Evolutionary conservation across 805 yeast genomes (phyloP).

Genomic region (Tetrapisispora namnaoensis): DNA sequence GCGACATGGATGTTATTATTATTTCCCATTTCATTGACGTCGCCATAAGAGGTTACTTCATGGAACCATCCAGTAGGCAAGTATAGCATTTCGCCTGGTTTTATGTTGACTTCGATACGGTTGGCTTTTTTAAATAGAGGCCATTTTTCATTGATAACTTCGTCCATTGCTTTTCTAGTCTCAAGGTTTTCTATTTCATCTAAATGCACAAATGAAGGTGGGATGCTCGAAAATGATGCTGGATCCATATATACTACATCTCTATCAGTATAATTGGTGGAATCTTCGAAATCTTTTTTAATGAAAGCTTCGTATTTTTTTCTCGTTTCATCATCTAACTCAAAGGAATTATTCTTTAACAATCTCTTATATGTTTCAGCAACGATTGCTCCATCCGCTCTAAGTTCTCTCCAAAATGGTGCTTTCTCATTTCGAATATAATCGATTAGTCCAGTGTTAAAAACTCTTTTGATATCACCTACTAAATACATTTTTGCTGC

Average conservation of each 20-base stretch:
- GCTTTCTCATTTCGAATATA: slow-evolving; percentile 45
- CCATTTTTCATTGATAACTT: slow-evolving; percentile 34
- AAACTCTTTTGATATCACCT: slow-evolving; percentile 48
- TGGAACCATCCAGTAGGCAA: slow-evolving; percentile 79
- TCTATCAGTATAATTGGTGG: slow-evolving; percentile 12
- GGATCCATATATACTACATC: slow-evolving; percentile 37
- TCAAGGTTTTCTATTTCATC: slow-evolving; percentile 37
- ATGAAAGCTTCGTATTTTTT: slow-evolving; percentile 18
- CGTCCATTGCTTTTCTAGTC: slow-evolving; percentile 23
- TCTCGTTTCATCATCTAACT: slow-evolving; percentile 15
- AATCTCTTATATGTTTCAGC: slow-evolving; percentile 41
- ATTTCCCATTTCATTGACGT: slow-evolving; percentile 9
- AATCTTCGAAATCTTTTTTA: slow-evolving; percentile 21
- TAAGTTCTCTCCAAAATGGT: slow-evolving; percentile 51
- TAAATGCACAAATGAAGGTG: slow-evolving; percentile 52
- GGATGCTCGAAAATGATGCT: slow-evolving; percentile 57
- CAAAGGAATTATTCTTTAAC: slow-evolving; percentile 25
- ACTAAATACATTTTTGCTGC: slow-evolving; percentile 51
- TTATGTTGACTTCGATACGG: slow-evolving; percentile 37
- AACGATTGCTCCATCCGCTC: slow-evolving; percentile 53
- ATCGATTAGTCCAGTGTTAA: slow-evolving; percentile 57
- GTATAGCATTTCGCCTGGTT: slow-evolving; percentile 59
- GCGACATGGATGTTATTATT: slow-evolving; percentile 43
- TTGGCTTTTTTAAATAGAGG: slow-evolving; percentile 39
- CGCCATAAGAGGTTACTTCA: slow-evolving; percentile 61